Evolutionary conservation across 2,329 filamentous ascomycete genomes (phyloP), one percentile per base, ranked within the genome.

Genomic region (Beauveria sp.): DNA sequence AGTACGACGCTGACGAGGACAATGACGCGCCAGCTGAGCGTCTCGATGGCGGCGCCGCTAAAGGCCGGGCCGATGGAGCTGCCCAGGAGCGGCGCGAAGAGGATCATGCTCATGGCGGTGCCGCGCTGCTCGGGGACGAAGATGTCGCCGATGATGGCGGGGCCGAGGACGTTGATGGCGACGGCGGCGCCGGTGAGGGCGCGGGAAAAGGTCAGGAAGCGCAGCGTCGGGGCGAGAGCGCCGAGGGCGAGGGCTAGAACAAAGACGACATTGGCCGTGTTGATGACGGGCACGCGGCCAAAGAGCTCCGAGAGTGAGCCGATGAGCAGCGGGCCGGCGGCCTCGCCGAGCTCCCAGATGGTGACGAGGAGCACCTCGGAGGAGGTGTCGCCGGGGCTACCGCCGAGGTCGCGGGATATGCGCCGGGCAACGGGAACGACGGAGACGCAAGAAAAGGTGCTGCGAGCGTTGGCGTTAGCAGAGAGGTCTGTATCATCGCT

Each of bases 301-400:
- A 80, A 80, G 12, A 84, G 72, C 70, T 90, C 87, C 7, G 80
- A 85, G 5, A 88, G 70, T 0, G 87, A 86, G 10, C 84, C 85
- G 66, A 86, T 83, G 37, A 87, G 71, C 1, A 82, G 71, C 1
- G 85, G 84, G 0, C 84, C 85, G 7, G 83, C 80, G 2, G 82
- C 82, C 65, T 86, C 84, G 63, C 87, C 87, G 0, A 90, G 79
- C 63, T 91, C 82, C 78, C 87, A 88, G 62, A 90, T 84, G 0
- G 86, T 89, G 9, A 91, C 84, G 59, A 90, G 84, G 50, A 92
- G 75, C 44, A 83, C 80, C 65, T 75, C 78, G 18, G 80, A 74
- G 0, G 79, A 77, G 61, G 78, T 78, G 70, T 73, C 75, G 30
- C 72, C 66, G 10, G 68, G 64, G n/a, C 73, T 70, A 20, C 66